These are phyloP conservation scores for Pseudogymnoascus destructans DNA, from an alignment of 2,329 filamentous ascomycete species.

Conservation along the genomic window DNA sequence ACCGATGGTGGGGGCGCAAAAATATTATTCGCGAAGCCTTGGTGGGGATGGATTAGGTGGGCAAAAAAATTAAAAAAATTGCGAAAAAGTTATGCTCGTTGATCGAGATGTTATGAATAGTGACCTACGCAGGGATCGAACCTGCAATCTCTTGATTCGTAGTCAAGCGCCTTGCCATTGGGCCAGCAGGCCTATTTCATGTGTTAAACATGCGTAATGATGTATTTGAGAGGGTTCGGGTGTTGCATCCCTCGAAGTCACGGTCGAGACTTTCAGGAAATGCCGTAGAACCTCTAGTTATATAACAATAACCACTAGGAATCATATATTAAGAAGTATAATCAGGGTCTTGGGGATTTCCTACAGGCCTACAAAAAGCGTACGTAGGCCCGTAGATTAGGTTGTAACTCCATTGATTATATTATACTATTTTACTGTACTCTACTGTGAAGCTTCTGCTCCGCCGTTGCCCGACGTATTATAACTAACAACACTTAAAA, in stretches of 20 bases:
- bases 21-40: not conserved
- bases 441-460: too few relatives aligned
- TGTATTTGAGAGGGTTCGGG: not conserved
- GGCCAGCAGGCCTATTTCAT: slow-evolving; percentile 29
- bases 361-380: too few relatives aligned
- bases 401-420: too few relatives aligned
- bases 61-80: not conserved
- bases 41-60: not conserved
- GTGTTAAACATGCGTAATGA: not conserved
- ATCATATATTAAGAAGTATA: not conserved
- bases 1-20: not conserved
- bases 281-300: not conserved
- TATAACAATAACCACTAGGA: not conserved
- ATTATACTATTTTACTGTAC: too few relatives aligned
- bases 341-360: too few relatives aligned
- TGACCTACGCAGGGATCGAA: slow-evolving; percentile 23
- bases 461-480: too few relatives aligned
- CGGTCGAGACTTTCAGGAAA: not conserved
- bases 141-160: slow-evolving; percentile 35
- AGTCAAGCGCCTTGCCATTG: slow-evolving; percentile 47
- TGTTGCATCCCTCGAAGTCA: not conserved
- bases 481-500: too few relatives aligned
- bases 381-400: too few relatives aligned
- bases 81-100: not conserved
- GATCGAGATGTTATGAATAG: slow-evolving; percentile 1